These are phyloP conservation scores for Suillus ampliporus DNA, from an alignment of 768 basidiomycete genomes.

Conservation along the genomic window DNA sequence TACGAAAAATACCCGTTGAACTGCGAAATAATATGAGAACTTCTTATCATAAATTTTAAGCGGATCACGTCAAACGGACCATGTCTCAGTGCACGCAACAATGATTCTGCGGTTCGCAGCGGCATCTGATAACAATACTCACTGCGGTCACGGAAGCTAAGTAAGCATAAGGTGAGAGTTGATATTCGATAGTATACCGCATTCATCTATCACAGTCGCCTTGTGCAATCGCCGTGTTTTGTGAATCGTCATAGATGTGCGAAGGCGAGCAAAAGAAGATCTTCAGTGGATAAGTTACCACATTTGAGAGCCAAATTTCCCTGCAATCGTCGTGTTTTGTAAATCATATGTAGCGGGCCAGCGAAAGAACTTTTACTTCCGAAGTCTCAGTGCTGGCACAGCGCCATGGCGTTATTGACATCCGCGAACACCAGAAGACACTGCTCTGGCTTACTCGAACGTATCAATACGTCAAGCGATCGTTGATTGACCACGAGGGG, in stretches of 20 bases:
- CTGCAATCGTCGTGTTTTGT: no score
- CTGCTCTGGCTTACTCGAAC: neutral
- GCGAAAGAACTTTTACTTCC: neutral
- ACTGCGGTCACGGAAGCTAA: no score
- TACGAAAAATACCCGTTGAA: neutral
- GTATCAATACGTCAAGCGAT: neutral
- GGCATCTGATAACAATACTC: neutral
- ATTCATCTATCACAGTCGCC: neutral
- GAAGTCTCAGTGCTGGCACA: neutral
- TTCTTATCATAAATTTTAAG: neutral
- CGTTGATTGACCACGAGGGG: neutral
- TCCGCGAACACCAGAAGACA: neutral
- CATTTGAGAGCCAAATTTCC: no score
- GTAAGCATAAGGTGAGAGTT: no score
- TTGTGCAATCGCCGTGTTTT: neutral
- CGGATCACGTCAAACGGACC: neutral
- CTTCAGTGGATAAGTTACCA: neutral
- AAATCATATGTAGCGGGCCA: neutral
- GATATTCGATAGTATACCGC: neutral
- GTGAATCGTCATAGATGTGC: neutral
- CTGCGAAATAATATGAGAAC: neutral
- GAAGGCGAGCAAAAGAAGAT: neutral
- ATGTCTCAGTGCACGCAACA: neutral
- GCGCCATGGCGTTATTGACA: neutral
- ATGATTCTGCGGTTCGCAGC: neutral